phyloP scores from a whole-genome alignment of 78 protist species.

The Capsaspora owczarzaki region DNA sequence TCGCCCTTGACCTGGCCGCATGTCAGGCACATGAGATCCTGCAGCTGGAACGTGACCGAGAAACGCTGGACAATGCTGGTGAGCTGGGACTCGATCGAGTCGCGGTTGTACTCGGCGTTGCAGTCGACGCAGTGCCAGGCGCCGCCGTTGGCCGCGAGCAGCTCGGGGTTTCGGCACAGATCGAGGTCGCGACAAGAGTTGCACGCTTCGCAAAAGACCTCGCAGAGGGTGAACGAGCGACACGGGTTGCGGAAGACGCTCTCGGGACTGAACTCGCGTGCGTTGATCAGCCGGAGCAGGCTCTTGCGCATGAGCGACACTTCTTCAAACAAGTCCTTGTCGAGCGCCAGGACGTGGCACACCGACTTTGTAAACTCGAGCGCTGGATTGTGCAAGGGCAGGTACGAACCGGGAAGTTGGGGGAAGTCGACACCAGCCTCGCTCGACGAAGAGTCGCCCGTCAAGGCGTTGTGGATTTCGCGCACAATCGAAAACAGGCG shows the following conservation, averaged over 20 bases:
- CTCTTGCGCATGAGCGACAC: background rate
- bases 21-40: background rate
- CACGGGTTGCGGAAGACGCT: conserved; percentile 51
- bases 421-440: background rate
- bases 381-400: background rate
- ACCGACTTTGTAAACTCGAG: conserved; percentile 40
- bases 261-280: conserved; percentile 54
- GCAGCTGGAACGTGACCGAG: conserved; percentile 29
- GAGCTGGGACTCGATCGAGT: conserved; percentile 32
- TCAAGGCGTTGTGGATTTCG: background rate
- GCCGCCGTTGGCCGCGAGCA: background rate
- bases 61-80: conserved; percentile 40
- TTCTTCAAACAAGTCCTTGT: background rate
- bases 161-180: conserved; percentile 34
- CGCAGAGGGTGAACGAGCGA: conserved; percentile 34
- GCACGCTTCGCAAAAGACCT: conserved; percentile 65
- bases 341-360: conserved; percentile 45
- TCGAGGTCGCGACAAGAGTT: conserved; percentile 44
- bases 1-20: background rate
- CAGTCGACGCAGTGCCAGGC: background rate
- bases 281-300: conserved; percentile 35
- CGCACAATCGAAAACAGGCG: background rate
- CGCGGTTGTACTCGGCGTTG: conserved; percentile 6
- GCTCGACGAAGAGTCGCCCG: background rate
- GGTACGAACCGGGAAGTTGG: conserved; percentile 9